A percentile compares a stretch with the other conserved stretches of the same genome.
Evolutionary conservation across 768 basidiomycete genomes (phyloP).

Genomic region (Leccinum imitatum): DNA sequence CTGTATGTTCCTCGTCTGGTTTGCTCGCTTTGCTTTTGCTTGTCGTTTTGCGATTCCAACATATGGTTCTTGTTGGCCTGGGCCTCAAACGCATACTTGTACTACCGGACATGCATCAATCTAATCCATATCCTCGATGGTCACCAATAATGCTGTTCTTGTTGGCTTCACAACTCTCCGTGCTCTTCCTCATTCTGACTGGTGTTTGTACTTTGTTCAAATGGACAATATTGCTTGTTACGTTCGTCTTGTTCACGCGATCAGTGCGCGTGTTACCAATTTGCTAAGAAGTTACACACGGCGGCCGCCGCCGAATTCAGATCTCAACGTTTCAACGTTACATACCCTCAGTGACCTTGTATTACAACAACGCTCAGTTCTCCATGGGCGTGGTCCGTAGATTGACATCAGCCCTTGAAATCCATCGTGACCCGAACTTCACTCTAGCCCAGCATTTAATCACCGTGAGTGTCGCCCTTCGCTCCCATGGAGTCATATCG

Average conservation of each 20-base stretch:
- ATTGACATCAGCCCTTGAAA: slow-evolving; percentile 42
- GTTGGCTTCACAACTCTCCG: slow-evolving; percentile 10
- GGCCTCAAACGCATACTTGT: slow-evolving; percentile 30
- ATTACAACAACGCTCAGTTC: slow-evolving; percentile 1
- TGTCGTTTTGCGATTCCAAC: slow-evolving; percentile 30
- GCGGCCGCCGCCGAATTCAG: neutral
- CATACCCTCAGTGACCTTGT: neutral
- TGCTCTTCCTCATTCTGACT: neutral
- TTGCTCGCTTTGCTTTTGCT: slow-evolving; percentile 27
- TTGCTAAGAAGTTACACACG: neutral
- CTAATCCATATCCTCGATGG: slow-evolving; percentile 25
- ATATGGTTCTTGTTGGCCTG: slow-evolving; percentile 24
- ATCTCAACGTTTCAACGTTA: neutral
- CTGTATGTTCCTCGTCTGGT: slow-evolving; percentile 26
- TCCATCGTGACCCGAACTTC: slow-evolving; percentile 52
- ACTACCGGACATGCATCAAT: slow-evolving; percentile 34
- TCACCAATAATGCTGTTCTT: slow-evolving; percentile 6
- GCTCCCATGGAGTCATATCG: neutral
- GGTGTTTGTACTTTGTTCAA: neutral
- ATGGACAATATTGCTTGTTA: neutral
- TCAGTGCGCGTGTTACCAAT: neutral
- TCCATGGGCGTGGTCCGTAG: slow-evolving; percentile 27
- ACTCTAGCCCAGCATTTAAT: slow-evolving; percentile 58
- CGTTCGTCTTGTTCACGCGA: neutral
- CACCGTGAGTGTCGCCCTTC: slow-evolving; percentile 39